phyloP scores from a whole-genome alignment of 2,329 filamentous ascomycete species.

The Fusarium sarcochroum region DNA sequence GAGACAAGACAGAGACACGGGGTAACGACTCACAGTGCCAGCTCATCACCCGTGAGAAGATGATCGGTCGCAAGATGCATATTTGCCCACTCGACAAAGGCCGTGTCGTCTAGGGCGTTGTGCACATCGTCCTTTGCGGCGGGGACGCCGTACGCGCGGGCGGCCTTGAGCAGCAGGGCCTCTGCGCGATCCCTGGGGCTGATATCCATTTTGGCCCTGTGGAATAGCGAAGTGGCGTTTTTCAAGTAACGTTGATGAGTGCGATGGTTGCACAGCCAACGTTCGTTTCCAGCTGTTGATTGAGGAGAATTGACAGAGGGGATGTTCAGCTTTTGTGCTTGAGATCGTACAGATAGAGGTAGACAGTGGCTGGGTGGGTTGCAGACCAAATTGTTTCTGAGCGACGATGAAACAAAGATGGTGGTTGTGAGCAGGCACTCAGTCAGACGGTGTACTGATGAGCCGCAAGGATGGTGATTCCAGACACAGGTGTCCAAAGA shows the following conservation, averaged over 20 bases:
- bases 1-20: slow-evolving; percentile 15
- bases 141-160: slow-evolving; percentile 52
- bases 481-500: neutral
- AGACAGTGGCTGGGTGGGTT: neutral
- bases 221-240: slow-evolving; percentile 54
- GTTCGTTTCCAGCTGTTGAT: slow-evolving; percentile 17
- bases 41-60: slow-evolving; percentile 68
- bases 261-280: slow-evolving; percentile 42
- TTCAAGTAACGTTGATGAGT: slow-evolving; percentile 34
- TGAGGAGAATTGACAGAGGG: neutral
- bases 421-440: neutral
- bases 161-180: slow-evolving; percentile 53
- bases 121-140: slow-evolving; percentile 56
- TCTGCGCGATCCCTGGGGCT: slow-evolving; percentile 50
- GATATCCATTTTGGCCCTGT: slow-evolving; percentile 50
- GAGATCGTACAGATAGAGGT: slow-evolving; percentile 6
- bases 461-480: slow-evolving; percentile 8
- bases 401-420: neutral
- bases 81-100: slow-evolving; percentile 63
- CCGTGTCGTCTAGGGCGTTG: slow-evolving; percentile 54
- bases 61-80: slow-evolving; percentile 65
- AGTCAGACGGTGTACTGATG: slow-evolving; percentile 18
- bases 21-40: slow-evolving; percentile 61
- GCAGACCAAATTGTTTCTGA: neutral
- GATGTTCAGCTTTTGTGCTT: neutral